Conservation (phyloP, 2,329 filamentous ascomycete species). For the Phaeosphaeriaceae sp. region DNA sequence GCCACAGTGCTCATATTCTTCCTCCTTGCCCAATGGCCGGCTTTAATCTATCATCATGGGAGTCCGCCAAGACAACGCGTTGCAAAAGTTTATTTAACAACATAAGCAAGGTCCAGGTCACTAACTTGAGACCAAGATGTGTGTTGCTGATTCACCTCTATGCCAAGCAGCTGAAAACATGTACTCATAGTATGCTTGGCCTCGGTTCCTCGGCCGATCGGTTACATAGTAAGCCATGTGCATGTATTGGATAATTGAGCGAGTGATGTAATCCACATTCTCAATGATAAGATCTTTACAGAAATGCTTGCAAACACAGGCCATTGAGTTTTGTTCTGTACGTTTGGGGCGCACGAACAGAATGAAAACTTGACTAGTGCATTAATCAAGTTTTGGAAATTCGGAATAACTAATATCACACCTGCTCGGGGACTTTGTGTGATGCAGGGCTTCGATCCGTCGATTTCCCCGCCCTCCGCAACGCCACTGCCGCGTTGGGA, state of each 20-base stretch:
- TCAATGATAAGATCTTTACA: too few relatives aligned
- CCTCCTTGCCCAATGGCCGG: neutral
- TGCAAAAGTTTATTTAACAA: neutral
- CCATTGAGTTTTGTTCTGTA: too few relatives aligned
- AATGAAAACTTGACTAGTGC: too few relatives aligned
- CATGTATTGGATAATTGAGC: too few relatives aligned
- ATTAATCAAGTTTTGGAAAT: too few relatives aligned
- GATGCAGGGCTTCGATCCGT: neutral
- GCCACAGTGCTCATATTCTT: neutral
- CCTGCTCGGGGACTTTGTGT: neutral
- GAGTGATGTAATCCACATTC: too few relatives aligned
- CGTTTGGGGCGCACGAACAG: too few relatives aligned
- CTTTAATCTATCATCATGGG: too few relatives aligned
- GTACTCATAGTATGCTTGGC: neutral
- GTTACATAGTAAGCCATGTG: neutral
- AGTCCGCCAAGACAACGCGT: neutral
- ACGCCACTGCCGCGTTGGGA: neutral
- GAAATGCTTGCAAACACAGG: too few relatives aligned
- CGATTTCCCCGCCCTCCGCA: neutral
- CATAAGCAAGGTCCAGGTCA: neutral
- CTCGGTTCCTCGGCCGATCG: neutral
- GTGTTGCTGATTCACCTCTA: neutral
- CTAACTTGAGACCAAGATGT: neutral
- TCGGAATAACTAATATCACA: too few relatives aligned
- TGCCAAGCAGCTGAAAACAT: neutral